Base-by-base conservation (phyloP, 2,329 filamentous ascomycete species). In the Penicillium corylophilum region DNA sequence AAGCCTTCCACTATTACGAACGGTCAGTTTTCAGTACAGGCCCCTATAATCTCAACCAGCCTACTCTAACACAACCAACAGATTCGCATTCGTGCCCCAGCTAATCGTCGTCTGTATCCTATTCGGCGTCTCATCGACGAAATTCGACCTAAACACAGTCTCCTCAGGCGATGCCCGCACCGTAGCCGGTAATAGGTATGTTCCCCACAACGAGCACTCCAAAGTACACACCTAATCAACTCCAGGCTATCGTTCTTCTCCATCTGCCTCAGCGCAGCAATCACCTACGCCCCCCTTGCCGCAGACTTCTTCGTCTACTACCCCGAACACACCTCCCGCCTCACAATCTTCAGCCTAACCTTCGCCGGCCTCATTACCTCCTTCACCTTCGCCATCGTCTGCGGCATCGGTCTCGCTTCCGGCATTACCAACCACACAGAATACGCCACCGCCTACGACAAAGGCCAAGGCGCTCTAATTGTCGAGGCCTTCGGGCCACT, bases 261-360 rank as follows among this genome's bases (percentile, higher is more conserved):
- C 10, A 74, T 90, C 42, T 87, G 82, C 57, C 74, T 88, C 12
- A 84, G 84, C 20, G 81, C 82, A 1, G 82, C 82, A 7, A 80
- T 87, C 47, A 85, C 83, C 1, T 89, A 86, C 65, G 74, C 81
- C 2, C 81, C 82, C 4, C 78, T 79, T 2, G 83, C 81, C n/a
- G 82, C 82, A 0, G 85, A 88, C 65, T 87, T 83, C 64, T 86
- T 87, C 59, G 83, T 87, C 48, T 88, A 87, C 68, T 86, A 83
- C 64, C 79, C 82, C 0, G 74, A 80, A 55, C 67, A 74, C 55
- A 76, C 81, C 12, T 76, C 79, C 15, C 71, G 76, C 26, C 72
- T 71, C 62, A 78, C 77, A 54, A 74, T 87, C 40, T 86, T 86
- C 61, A 57, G 69, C 35, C 76, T 84, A 39, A 85, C 83, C 0